Conservation (phyloP, 441 rosid species). For the Syzygium syzygioides region DNA sequence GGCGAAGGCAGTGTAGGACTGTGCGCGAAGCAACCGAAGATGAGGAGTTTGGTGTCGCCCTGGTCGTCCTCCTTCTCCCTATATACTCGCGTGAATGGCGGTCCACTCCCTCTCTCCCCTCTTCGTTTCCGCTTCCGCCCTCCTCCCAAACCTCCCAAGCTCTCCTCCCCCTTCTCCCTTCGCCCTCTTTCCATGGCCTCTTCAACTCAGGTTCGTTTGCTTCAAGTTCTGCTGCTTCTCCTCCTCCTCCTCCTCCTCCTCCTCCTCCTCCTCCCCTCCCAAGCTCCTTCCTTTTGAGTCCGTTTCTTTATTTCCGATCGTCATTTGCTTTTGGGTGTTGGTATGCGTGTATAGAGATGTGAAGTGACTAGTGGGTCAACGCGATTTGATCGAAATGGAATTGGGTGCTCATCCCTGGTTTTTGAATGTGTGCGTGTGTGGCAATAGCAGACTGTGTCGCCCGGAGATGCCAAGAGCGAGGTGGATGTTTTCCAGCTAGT, state of each 20-base stretch:
- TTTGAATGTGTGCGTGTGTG: not conserved
- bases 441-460: slow-evolving; percentile 34
- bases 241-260: not conserved
- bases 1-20: accelerated
- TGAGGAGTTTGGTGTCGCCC: not conserved
- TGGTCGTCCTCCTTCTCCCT: slow-evolving; percentile 6
- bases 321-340: not conserved
- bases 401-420: slow-evolving; percentile 8
- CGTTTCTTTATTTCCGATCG: not conserved
- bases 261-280: not conserved
- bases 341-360: not conserved
- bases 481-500: slow-evolving; percentile 55
- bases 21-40: not conserved
- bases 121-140: slow-evolving; percentile 22
- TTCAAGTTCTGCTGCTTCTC: slow-evolving; percentile 31
- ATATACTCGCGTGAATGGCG: slow-evolving; percentile 16
- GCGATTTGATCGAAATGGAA: not conserved
- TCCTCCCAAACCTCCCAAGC: not conserved
- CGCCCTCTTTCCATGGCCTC: slow-evolving; percentile 56
- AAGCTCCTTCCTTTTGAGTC: not conserved
- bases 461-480: slow-evolving; percentile 41
- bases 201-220: slow-evolving; percentile 39
- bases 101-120: slow-evolving; percentile 11
- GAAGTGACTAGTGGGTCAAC: not conserved
- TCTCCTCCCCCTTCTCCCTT: slow-evolving; percentile 14